Base-by-base conservation (phyloP, 495 filamentous ascomycete genomes). In the Chaetomium tenue region DNA sequence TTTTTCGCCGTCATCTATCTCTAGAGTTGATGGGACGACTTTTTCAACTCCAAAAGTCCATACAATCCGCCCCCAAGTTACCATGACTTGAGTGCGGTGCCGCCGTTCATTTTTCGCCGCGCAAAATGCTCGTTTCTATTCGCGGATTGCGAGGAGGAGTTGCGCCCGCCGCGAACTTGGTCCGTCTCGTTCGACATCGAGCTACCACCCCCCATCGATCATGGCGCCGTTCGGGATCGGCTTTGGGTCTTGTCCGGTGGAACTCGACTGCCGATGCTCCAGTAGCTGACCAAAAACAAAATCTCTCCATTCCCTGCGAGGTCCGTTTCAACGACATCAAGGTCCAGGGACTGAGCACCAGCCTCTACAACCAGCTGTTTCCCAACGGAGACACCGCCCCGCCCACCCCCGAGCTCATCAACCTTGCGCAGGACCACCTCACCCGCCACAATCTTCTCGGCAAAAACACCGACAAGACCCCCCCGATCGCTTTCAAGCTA, bases 311-410 rank as follows among this genome's bases (percentile, higher is more conserved):
- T 48, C 78, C 81, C 28, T 82, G 86, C 40, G 69, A 78, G 39
- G 79, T 88, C 42, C 87, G 93, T 59, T 91, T 87, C 78, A 98
- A 97, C 72, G 89, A 94, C 61, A 90, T 99, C 67, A 91, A 91
- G 26, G 91, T 99, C 26, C 95, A 99, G 77, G 93, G 97, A 68
- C 73, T 99, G 48, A 94, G 91, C 79, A 81, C 82, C 61, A 82
- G 88, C 81, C 83, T 99, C 40, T 88, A 92, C 75, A 70, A 85
- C 5, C 95, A 98, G 74, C 79, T 98, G 48, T 98, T 98, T 72
- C 70, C 74, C 23, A 42, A 52, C 33, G 71, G 79, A 46, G 79
- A 83, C 62, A 68, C 78, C 6, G 79, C 81, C 2, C 77, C 82
- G 4, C 86, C 89, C 0, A 81, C 91, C 20, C 72, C 84, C 25